Base-by-base conservation (phyloP, 768 basidiomycete species). In the Pholiota conissans region DNA sequence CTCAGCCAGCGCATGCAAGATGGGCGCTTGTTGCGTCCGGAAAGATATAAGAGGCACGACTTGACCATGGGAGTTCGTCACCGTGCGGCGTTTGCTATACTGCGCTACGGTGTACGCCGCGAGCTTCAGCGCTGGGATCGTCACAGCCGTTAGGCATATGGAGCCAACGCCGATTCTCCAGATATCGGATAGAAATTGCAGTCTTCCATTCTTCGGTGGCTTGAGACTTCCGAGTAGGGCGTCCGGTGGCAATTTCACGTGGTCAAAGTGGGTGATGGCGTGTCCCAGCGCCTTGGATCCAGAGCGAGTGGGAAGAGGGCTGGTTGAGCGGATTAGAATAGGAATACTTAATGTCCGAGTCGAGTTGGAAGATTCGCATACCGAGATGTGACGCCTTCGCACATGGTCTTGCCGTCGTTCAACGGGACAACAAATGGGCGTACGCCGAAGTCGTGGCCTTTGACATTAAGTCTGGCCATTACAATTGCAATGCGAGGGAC, bases 21-120 rank as follows among this genome's bases (percentile, higher is more conserved):
- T 59, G 3, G 58, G 58, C 28, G 47, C 53, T 42, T 59, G 52
- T 32, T 59, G 58, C 11, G 58, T 59, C n/a, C 58, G 53, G 52
- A 59, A 59, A 11, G 58, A 59, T 16, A 59, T 55, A 2, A 59
- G 49, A 14, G 58, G 58, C 4, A 55, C 39, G 11, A 55, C 42
- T 6, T 40, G 34, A 7, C 58, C 53, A 16, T 50, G 24, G 4
- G 53, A 42, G 5, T 16, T 50, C 9, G 34, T 55, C 1, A 59
- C 49, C 29, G 22, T 55, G 8, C 58, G 53, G 28, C 58, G 52
- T 20, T 45, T 55, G 24, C 58, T 59, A 28, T 59, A 59, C 30
- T 55, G 28, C 3, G 52, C 58, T 14, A 54, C 30, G 26, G 49
- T 51, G 28, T 59, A 59, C 18, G 58, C 52, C 10, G 58, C 24